Base-by-base conservation (phyloP, 2,329 filamentous ascomycete genomes). In the Rutstroemia sp. region DNA sequence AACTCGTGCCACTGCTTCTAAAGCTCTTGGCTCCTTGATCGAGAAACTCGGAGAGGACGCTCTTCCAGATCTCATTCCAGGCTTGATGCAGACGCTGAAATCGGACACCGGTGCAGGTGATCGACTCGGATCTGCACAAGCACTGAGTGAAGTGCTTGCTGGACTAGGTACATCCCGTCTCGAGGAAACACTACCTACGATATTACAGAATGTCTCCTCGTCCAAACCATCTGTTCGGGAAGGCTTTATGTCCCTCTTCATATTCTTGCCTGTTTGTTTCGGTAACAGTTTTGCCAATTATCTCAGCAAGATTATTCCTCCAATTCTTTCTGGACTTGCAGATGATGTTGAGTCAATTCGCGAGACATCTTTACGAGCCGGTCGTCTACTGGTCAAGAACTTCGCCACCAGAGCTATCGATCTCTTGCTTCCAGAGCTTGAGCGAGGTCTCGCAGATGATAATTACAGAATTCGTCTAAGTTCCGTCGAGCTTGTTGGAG, bases 161-260 rank as follows among this genome's bases (percentile, higher is more conserved):
- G 95, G 94, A 62, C 78, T 99, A 66, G 94, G 95, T 63, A 99
- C 94, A 1, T 82, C 87, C 51, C 88, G 94, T 64, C 76, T 99
- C 64, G 94, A 99, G 72, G 95, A 99, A 73, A 97, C 92, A 5
- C 77, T 99, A 47, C 95, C 94, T 41, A 96, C 92, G 12, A 96
- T 99, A 65, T 75, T 99, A 42, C 92, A 97, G 68, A 99, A 99
- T 67, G 92, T 96, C 63, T 86, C 90, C 64, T 97, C 92, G 66
- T 83, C 87, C 64, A 96, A 96, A 73, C 71, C 94, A 17, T 84
- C 91, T 54, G 90, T 99, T 61, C 86, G 94, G 66, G 94, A 99
- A 77, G 94, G 94, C 47, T 99, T 99, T 76, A 99, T 99, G 94
- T 96, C 94, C 7, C 81, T 99, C 42, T 99, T 99, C 74, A 97